phyloP scores from a whole-genome alignment of 495 filamentous ascomycete genomes.

The Pyrenopolyporus hunteri region DNA sequence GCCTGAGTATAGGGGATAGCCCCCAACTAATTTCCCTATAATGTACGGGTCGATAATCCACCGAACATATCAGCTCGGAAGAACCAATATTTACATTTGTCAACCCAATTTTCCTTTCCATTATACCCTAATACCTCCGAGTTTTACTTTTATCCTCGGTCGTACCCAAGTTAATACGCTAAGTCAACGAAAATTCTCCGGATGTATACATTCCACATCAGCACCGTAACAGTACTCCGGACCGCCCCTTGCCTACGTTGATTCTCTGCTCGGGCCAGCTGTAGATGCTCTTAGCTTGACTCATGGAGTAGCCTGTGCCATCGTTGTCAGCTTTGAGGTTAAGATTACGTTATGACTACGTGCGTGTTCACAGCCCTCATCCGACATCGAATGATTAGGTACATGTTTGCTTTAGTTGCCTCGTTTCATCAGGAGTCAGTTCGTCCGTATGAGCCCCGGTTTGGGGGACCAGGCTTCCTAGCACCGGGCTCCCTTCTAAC shows the following conservation, averaged over 20 bases:
- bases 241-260: background rate
- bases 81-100: slow-evolving; percentile 2
- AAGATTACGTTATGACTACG: slow-evolving; percentile 15
- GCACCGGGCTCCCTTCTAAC: background rate
- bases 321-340: background rate
- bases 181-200: slow-evolving; percentile 8
- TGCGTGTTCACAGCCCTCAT: background rate
- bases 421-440: slow-evolving; percentile 2
- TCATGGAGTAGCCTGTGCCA: slow-evolving; percentile 11
- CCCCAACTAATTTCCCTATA: slow-evolving; percentile 24
- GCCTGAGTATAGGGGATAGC: slow-evolving; percentile 22
- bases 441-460: background rate
- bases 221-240: background rate
- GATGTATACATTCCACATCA: background rate
- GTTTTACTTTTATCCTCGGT: background rate
- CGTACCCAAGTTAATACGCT: background rate
- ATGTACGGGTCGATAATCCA: slow-evolving; percentile 8
- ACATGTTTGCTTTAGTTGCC: slow-evolving; percentile 11
- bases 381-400: slow-evolving; percentile 26
- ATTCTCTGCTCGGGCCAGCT: background rate
- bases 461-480: background rate
- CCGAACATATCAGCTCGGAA: slow-evolving; percentile 19
- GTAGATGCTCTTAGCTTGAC: background rate
- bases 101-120: background rate
- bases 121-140: background rate